phyloP scores from a whole-genome alignment of 805 yeast genomes.

The Schizosaccharomyces octosporus region DNA sequence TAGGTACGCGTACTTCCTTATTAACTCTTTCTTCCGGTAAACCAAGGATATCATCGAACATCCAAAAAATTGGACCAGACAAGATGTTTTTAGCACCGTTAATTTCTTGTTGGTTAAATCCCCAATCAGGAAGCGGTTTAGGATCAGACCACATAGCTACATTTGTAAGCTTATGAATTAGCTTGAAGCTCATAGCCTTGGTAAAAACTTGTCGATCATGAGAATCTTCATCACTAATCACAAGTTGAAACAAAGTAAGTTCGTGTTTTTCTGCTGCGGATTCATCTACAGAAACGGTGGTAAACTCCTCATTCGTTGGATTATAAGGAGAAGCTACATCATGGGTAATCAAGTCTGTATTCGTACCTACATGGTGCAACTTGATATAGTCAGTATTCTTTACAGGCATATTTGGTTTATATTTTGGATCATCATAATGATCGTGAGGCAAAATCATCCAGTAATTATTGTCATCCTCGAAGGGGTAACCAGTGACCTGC shows the following conservation, averaged over 20 bases:
- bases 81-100: slow-evolving; percentile 71
- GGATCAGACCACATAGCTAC: slow-evolving; percentile 89
- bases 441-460: slow-evolving; percentile 63
- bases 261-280: slow-evolving; percentile 32
- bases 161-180: slow-evolving; percentile 62
- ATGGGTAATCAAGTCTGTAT: slow-evolving; percentile 62
- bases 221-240: slow-evolving; percentile 27
- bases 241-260: slow-evolving; percentile 57
- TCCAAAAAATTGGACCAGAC: slow-evolving; percentile 52
- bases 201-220: slow-evolving; percentile 34
- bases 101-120: slow-evolving; percentile 68
- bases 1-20: slow-evolving; percentile 21
- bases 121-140: slow-evolving; percentile 82
- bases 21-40: slow-evolving; percentile 35
- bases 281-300: slow-evolving; percentile 38
- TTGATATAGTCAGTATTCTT: slow-evolving; percentile 51
- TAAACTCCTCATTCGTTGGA: slow-evolving; percentile 86
- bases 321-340: slow-evolving; percentile 87
- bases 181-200: slow-evolving; percentile 38
- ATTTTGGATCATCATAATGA: slow-evolving; percentile 19
- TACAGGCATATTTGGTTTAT: slow-evolving; percentile 24
- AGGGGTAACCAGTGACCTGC: slow-evolving; percentile 57
- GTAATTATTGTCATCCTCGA: slow-evolving; percentile 34
- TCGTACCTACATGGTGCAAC: slow-evolving; percentile 56
- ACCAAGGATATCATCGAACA: slow-evolving; percentile 40